Conservation (phyloP, 2,329 filamentous ascomycete species). For the Aspergillus unguis region DNA sequence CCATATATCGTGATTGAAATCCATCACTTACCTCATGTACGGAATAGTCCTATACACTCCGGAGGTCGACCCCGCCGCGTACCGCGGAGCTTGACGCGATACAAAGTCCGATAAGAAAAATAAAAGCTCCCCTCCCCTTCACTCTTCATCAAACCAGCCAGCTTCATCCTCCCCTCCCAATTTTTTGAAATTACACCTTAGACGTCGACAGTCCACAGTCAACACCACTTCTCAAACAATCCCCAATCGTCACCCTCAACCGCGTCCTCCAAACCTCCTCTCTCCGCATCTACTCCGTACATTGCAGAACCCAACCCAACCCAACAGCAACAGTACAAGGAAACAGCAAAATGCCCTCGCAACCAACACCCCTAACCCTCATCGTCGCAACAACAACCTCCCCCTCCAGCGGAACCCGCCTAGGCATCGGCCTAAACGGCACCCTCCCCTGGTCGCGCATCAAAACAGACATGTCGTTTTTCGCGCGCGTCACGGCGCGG, state of each 20-base stretch:
- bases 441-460: conserved; percentile 85
- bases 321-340: not conserved
- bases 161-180: too few species aligned
- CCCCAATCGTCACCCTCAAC: too few species aligned
- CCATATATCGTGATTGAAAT: too few species aligned
- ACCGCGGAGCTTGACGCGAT: not conserved
- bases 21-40: too few species aligned
- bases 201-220: too few species aligned
- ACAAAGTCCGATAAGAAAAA: conserved; percentile 2
- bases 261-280: not conserved
- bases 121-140: not conserved
- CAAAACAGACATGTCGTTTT: conserved; percentile 91
- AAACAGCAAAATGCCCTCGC: not conserved
- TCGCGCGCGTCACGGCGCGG: conserved; percentile 81
- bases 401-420: conserved; percentile 67
- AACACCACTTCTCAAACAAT: too few species aligned
- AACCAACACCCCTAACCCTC: conserved; percentile 60
- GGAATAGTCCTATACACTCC: too few species aligned
- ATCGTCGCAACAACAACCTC: conserved; percentile 81
- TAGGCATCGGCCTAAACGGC: conserved; percentile 82
- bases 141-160: not conserved
- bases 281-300: not conserved
- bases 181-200: too few species aligned
- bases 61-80: not conserved
- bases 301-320: too few species aligned